A percentile compares a stretch with the other conserved stretches of the same genome.
Evolutionary conservation across 2,329 filamentous ascomycete genomes (phyloP).

Genomic region (Neocucurbitaria cava): DNA sequence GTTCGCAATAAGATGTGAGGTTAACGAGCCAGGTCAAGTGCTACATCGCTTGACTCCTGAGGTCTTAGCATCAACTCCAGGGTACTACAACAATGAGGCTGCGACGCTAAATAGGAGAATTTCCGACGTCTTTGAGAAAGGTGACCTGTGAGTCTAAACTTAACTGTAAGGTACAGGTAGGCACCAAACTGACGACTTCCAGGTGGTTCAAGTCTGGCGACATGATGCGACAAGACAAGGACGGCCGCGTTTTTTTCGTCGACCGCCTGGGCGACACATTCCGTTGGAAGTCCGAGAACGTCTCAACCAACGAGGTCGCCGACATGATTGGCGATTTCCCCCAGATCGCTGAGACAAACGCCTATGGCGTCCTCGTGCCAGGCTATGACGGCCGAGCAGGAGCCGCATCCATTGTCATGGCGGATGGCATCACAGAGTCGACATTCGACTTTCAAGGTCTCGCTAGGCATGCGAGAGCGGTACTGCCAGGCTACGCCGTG

Average conservation of each 20-base stretch:
- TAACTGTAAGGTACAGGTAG: neutral
- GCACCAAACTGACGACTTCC: neutral
- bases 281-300: slow-evolving; percentile 55
- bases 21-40: slow-evolving; percentile 46
- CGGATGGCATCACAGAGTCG: slow-evolving; percentile 37
- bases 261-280: slow-evolving; percentile 50
- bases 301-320: slow-evolving; percentile 55
- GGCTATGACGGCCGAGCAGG: slow-evolving; percentile 55
- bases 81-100: slow-evolving; percentile 45
- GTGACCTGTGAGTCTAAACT: slow-evolving; percentile 42
- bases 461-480: slow-evolving; percentile 47
- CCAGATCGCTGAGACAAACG: slow-evolving; percentile 53
- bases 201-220: slow-evolving; percentile 50
- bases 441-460: slow-evolving; percentile 45
- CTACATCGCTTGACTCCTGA: slow-evolving; percentile 42
- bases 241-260: slow-evolving; percentile 48
- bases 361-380: slow-evolving; percentile 54
- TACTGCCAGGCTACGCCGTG: slow-evolving; percentile 55
- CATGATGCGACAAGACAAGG: slow-evolving; percentile 44
- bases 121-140: slow-evolving; percentile 46
- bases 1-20: slow-evolving; percentile 41
- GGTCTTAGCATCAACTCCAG: slow-evolving; percentile 25
- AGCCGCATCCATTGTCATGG: slow-evolving; percentile 51
- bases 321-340: slow-evolving; percentile 51
- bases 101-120: slow-evolving; percentile 43